These are phyloP conservation scores for Ophiognomonia clavigignenti-juglandacearum DNA, from an alignment of 2,329 filamentous ascomycete genomes.

Conservation along the genomic window DNA sequence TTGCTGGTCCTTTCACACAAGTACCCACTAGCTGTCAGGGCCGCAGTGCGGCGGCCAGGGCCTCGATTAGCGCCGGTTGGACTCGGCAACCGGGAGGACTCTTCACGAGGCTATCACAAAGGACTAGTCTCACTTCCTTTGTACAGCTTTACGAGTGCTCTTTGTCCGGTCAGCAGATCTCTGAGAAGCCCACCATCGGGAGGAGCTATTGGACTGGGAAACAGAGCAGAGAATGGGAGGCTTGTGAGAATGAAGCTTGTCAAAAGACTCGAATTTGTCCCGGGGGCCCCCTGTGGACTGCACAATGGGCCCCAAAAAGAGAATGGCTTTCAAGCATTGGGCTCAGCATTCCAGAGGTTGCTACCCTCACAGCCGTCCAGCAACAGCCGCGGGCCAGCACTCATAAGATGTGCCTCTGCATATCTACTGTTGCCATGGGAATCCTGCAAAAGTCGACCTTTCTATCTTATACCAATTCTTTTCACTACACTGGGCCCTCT, in stretches of 20 bases:
- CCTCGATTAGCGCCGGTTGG: too few relatives aligned
- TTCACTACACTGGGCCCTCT: not conserved
- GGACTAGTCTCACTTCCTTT: conserved; percentile 5
- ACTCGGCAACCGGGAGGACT: too few relatives aligned
- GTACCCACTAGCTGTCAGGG: too few relatives aligned
- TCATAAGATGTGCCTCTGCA: conserved; percentile 10
- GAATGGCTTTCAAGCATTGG: conserved; percentile 4
- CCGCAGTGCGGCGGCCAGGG: too few relatives aligned
- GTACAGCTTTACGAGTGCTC: conserved; percentile 1
- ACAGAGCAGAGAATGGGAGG: not conserved
- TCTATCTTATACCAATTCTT: conserved; percentile 4
- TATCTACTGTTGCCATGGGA: conserved; percentile 17
- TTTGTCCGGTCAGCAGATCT: conserved; percentile 9
- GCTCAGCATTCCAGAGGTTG: conserved; percentile 16
- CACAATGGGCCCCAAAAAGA: conserved; percentile 5
- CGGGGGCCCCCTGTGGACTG: not conserved
- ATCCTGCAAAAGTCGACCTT: conserved; percentile 5
- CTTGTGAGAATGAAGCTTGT: not conserved
- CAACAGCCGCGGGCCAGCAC: conserved; percentile 2
- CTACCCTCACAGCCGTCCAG: conserved; percentile 12
- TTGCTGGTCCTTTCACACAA: too few relatives aligned
- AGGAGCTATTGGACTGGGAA: conserved; percentile 3
- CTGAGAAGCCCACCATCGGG: not conserved
- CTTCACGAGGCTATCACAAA: conserved; percentile 6
- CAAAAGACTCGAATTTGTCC: conserved; percentile 3